These are phyloP conservation scores for Hypoxylon sp. DNA, from an alignment of 2,329 filamentous ascomycete genomes.

Conservation along the genomic window DNA sequence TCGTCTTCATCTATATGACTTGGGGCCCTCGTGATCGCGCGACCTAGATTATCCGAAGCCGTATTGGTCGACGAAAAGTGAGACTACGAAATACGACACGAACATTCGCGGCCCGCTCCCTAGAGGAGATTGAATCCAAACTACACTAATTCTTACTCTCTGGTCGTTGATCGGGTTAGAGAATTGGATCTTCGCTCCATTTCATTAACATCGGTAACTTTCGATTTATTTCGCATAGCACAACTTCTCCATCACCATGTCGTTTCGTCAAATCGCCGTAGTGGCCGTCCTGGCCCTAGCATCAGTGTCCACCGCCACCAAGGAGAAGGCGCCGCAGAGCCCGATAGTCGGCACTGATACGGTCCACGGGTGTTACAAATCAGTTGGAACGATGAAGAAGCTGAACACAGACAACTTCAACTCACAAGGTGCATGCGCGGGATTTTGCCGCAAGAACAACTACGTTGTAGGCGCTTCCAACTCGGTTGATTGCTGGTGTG, in stretches of 20 bases:
- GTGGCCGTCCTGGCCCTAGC: slow-evolving; percentile 50
- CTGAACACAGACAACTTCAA: slow-evolving; percentile 52
- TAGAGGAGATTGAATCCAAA: slow-evolving; percentile 35
- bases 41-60: slow-evolving; percentile 15
- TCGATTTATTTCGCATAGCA: slow-evolving; percentile 20
- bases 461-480: slow-evolving; percentile 74
- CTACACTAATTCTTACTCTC: slow-evolving; percentile 43
- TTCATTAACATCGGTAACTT: slow-evolving; percentile 35
- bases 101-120: slow-evolving; percentile 29
- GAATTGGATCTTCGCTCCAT: slow-evolving; percentile 32
- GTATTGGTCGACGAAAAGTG: slow-evolving; percentile 32
- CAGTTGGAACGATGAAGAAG: slow-evolving; percentile 58
- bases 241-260: slow-evolving; percentile 47
- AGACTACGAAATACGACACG: slow-evolving; percentile 29
- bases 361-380: slow-evolving; percentile 68
- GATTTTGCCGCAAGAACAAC: slow-evolving; percentile 60
- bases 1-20: slow-evolving; percentile 39
- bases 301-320: slow-evolving; percentile 43
- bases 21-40: slow-evolving; percentile 20
- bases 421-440: slow-evolving; percentile 61
- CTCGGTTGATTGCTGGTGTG: slow-evolving; percentile 79
- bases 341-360: slow-evolving; percentile 59
- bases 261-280: slow-evolving; percentile 48
- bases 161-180: slow-evolving; percentile 52
- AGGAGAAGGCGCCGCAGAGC: slow-evolving; percentile 56